Evolutionary conservation across 2,329 filamentous ascomycete species (phyloP), one percentile per base, ranked within the genome.

Genomic region (Thelonectria discophora): DNA sequence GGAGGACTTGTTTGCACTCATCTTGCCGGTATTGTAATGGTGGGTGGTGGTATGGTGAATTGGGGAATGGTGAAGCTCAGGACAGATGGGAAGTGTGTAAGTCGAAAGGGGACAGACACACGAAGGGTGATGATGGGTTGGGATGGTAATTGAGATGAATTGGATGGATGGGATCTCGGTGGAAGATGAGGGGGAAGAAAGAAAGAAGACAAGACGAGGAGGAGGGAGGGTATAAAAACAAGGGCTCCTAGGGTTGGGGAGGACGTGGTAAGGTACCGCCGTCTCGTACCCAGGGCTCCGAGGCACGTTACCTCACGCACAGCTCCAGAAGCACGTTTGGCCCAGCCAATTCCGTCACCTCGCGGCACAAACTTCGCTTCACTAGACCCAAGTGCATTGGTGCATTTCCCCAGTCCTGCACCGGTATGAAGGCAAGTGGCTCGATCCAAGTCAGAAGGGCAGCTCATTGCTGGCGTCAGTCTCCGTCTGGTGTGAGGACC

Each of bases 1-100:
- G 76, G 84, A 85, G 69, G 78, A 80, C 82, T 87, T 87, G 74
- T 77, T 77, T 75, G 83, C 78, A 80, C 75, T 82, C 85, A 88
- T 88, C 77, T 77, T 85, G 79, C 69, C 72, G 71, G 71, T 75
- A 68, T 70, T 72, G 68, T 60, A 58, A 57, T 55, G 59, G 62
- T 65, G 55, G 65, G 42, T 60, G 59, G 46, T 71, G 65, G 69
- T 74, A 63, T 64, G 65, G 55, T 61, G 55, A 51, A 49, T 66
- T 51, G 53, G 48, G 20, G 49, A 32, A 27, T 24, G 48, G n/a
- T 45, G 32, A 37, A 24, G 59, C 64, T 64, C 48, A 55, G 53
- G 46, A 62, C 55, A 59, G 48, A 47, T 59, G 49, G 56, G 47
- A 46, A 17, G 54, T 62, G 59, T 58, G 54, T 62, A 52, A 64